These are phyloP conservation scores for Penicillium palitans DNA, from an alignment of 2,329 filamentous ascomycete genomes.

Conservation along the genomic window DNA sequence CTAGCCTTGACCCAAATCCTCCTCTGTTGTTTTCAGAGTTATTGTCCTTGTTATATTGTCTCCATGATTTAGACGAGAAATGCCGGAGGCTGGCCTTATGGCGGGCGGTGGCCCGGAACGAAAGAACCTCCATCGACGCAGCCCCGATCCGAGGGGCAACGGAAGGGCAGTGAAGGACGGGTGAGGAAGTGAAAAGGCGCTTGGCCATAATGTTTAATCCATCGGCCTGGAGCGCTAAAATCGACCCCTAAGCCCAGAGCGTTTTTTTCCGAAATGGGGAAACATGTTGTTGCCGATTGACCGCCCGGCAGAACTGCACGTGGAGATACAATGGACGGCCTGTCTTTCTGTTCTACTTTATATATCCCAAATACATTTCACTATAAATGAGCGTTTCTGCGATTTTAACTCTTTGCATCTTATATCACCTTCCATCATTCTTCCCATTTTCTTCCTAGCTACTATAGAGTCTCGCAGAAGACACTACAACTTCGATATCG, in stretches of 20 bases:
- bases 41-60: slow-evolving; percentile 43
- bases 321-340: slow-evolving; percentile 1
- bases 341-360: background rate
- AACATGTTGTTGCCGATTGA: slow-evolving; percentile 8
- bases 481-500: background rate
- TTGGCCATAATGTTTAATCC: slow-evolving; percentile 38
- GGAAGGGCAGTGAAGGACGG: slow-evolving; percentile 26
- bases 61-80: slow-evolving; percentile 45
- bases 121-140: slow-evolving; percentile 36
- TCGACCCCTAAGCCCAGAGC: slow-evolving; percentile 16
- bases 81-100: slow-evolving; percentile 31
- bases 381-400: background rate
- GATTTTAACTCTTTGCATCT: background rate
- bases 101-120: slow-evolving; percentile 34
- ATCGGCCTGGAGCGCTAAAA: slow-evolving; percentile 22
- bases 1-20: slow-evolving; percentile 59
- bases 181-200: slow-evolving; percentile 32
- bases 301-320: slow-evolving; percentile 23
- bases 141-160: slow-evolving; percentile 23
- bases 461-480: background rate
- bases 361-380: background rate
- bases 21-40: slow-evolving; percentile 42
- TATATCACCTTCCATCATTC: background rate
- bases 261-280: slow-evolving; percentile 16
- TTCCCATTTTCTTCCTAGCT: background rate